These are phyloP conservation scores for Paramyrothecium sp. DNA, from an alignment of 2,329 filamentous ascomycete species.

Conservation along the genomic window DNA sequence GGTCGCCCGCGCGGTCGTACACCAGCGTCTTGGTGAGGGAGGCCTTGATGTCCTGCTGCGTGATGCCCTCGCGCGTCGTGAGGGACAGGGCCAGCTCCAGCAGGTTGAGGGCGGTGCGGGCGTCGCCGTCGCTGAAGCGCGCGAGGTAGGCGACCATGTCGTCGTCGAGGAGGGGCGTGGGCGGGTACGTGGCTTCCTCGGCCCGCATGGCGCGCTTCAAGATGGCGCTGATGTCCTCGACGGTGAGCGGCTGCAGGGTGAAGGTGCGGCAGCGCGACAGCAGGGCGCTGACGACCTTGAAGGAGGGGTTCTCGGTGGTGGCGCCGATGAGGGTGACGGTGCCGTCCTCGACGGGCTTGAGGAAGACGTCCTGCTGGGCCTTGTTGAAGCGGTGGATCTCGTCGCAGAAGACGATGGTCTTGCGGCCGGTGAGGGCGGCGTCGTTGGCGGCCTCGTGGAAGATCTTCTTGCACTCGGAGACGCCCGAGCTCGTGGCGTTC, in stretches of 20 bases:
- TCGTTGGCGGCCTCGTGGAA: constrained; percentile 84
- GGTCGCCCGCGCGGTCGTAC: constrained; percentile 91
- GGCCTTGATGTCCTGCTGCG: constrained; percentile 74
- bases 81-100: constrained; percentile 86
- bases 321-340: constrained; percentile 90
- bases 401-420: constrained; percentile 96
- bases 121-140: constrained; percentile 87
- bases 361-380: constrained; percentile 89
- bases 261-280: constrained; percentile 90
- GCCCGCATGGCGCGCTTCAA: constrained; percentile 69
- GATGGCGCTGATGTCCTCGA: constrained; percentile 71
- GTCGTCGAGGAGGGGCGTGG: constrained; percentile 65
- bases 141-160: constrained; percentile 80
- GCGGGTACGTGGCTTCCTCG: constrained; percentile 46
- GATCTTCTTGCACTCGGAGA: constrained; percentile 88
- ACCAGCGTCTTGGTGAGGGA: constrained; percentile 88
- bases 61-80: constrained; percentile 55
- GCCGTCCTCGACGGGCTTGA: constrained; percentile 88
- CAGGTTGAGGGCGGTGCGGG: constrained; percentile 87
- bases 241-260: constrained; percentile 72
- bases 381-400: constrained; percentile 94
- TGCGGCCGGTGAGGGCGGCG: constrained; percentile 75
- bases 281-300: constrained; percentile 85
- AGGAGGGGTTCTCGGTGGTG: constrained; percentile 95
- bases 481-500: constrained; percentile 86